phyloP scores from a whole-genome alignment of 2,329 filamentous ascomycete species.

The Alternaria longipes region DNA sequence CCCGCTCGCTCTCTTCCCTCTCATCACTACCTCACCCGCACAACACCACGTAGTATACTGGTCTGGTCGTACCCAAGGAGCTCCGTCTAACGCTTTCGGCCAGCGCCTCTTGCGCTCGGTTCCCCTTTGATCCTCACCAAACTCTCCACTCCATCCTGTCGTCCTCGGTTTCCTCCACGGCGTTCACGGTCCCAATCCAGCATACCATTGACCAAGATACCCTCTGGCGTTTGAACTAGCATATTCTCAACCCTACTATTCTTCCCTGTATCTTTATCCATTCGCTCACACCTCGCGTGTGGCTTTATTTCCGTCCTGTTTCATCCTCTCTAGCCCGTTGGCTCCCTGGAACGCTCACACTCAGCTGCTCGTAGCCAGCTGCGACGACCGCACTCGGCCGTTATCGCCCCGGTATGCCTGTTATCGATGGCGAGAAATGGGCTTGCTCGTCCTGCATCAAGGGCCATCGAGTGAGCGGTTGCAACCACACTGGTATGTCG shows the following conservation, averaged over 20 bases:
- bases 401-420: conserved; percentile 46
- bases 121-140: conserved; percentile 33
- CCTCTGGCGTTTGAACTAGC: conserved; percentile 42
- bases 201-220: conserved; percentile 49
- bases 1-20: conserved; percentile 36
- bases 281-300: conserved; percentile 23
- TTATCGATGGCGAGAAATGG: conserved; percentile 88
- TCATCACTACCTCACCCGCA: conserved; percentile 38
- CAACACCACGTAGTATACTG: conserved; percentile 34
- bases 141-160: conserved; percentile 34
- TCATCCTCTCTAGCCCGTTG: conserved; percentile 19
- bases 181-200: conserved; percentile 49
- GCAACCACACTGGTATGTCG: conserved; percentile 84
- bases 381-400: conserved; percentile 49
- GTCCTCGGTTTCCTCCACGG: conserved; percentile 46
- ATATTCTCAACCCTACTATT: conserved; percentile 27
- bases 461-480: conserved; percentile 98
- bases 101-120: conserved; percentile 55
- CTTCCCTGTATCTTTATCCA: conserved; percentile 32
- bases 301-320: conserved; percentile 28
- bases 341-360: conserved; percentile 22
- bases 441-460: conserved; percentile 98
- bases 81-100: conserved; percentile 51
- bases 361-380: conserved; percentile 38
- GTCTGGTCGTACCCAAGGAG: conserved; percentile 50